Base-by-base conservation (phyloP, 192 early-diverging fungal genomes). In the Rhizophagus sp. region DNA sequence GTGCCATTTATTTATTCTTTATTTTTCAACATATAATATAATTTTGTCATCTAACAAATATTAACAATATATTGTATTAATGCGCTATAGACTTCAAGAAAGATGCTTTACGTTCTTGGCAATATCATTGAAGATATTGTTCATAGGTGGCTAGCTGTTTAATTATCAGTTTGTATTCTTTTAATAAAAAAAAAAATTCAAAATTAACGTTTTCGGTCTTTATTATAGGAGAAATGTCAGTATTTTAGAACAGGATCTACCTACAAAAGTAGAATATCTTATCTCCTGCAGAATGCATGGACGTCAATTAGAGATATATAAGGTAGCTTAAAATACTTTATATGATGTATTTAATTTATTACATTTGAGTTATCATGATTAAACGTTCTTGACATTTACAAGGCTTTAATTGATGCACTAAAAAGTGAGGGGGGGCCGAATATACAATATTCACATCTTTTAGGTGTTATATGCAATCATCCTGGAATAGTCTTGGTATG, bases 241-340 rank as follows among this genome's bases (percentile, higher is more conserved):
- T 4, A 81, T 91, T 15, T 77, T 95, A 62, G 81, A 83, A 13
- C 72, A 80, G 2, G 88, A 92, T 36, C 82, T 97, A 12, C 92
- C 92, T 17, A 83, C 84, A 62, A 97, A 96, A 77, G 83, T 80
- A 30, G 96, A 97, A 75, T 93, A 87, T 77, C 79, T 92, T 6
- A 89, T 97, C 13, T 82, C 84, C n/a, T 91, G 91, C 70, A 86
- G 84, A 74, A 82, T 95, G 34, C 88, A 89, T 11, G 62, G 57
- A 0, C 33, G 89, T 62, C 95, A 97, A 76, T 74, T 79, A 30
- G 47, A 74, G 17, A 52, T 92, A 57, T 96, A 96, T 80, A 73
- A 44, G 22, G 90, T 87, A 76, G 70, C 4, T 62, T 24, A 64
- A 22, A 27, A 24, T 78, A 41, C 39, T 41, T 2, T 41, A 47